A percentile compares a stretch with the other conserved stretches of the same genome.
These are phyloP conservation scores for Colletotrichum tamarilloi DNA, from an alignment of 2,329 filamentous ascomycete species.

Conservation along the genomic window DNA sequence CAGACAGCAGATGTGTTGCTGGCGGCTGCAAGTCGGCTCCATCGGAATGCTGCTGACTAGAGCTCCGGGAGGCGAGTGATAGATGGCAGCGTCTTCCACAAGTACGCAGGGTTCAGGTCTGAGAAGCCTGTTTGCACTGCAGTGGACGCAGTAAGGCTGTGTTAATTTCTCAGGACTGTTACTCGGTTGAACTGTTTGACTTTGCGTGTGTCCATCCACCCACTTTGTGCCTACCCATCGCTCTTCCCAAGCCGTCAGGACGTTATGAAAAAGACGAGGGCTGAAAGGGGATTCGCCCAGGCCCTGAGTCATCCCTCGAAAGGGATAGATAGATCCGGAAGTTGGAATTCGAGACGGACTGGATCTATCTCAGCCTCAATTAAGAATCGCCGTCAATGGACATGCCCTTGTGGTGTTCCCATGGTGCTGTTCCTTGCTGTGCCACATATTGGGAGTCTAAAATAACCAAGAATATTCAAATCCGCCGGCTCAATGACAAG, in stretches of 20 bases:
- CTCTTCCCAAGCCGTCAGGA: not conserved
- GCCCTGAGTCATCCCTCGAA: constrained; percentile 4
- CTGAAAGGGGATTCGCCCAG: not conserved
- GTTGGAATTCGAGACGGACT: constrained; percentile 4
- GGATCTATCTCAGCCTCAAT: constrained; percentile 21
- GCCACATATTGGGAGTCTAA: constrained; percentile 25
- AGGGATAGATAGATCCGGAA: constrained; percentile 1
- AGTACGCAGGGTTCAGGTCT: not conserved
- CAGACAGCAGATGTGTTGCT: not conserved
- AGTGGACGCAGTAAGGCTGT: not conserved
- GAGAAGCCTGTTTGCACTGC: constrained; percentile 2
- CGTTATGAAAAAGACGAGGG: not conserved
- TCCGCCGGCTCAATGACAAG: constrained; percentile 17
- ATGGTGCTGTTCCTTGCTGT: constrained; percentile 21
- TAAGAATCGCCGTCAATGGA: constrained; percentile 4
- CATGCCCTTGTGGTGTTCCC: constrained; percentile 9
- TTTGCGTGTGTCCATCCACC: not conserved
- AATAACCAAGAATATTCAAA: not conserved
- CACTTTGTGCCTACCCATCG: not conserved
- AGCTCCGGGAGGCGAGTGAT: not conserved
- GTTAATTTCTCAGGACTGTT: not conserved
- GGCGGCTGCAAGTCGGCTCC: constrained; percentile 2
- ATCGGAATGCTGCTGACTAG: constrained; percentile 9
- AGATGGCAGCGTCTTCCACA: not conserved
- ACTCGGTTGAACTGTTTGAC: not conserved